Percentiles rank a stretch among this genome's conserved stretches.
phyloP scores from a whole-genome alignment of 2,329 filamentous ascomycete species.

The Cladophialophora chaetospira region DNA sequence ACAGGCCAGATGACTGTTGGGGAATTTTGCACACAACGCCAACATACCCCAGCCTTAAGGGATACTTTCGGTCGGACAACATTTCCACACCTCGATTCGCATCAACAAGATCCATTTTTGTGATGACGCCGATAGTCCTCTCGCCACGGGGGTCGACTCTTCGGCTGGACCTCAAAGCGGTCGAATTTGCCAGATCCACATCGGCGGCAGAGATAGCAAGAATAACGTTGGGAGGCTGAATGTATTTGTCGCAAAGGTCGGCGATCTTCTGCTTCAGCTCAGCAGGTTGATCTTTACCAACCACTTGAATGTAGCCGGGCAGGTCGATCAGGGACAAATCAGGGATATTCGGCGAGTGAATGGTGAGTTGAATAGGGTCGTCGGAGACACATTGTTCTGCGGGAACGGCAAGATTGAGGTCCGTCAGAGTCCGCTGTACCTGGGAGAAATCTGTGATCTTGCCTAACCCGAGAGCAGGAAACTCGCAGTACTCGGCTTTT shows the following conservation, averaged over 20 bases:
- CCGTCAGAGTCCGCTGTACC: conserved; percentile 90
- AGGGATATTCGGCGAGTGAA: conserved; percentile 92
- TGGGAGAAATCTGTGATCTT: conserved; percentile 90
- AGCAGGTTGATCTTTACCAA: conserved; percentile 83
- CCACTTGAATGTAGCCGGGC: conserved; percentile 95
- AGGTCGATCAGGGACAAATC: conserved; percentile 95
- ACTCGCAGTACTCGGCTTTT: conserved; percentile 89
- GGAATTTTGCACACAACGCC: conserved; percentile 89
- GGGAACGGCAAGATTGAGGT: conserved; percentile 90
- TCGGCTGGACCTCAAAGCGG: conserved; percentile 83
- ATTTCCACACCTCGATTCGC: conserved; percentile 75
- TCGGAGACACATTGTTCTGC: conserved; percentile 91
- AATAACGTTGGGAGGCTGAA: conserved; percentile 92
- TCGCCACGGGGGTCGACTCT: conserved; percentile 93
- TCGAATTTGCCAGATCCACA: conserved; percentile 95
- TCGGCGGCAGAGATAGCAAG: conserved; percentile 96
- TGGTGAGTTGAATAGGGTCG: conserved; percentile 92
- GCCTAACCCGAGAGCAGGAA: conserved; percentile 84
- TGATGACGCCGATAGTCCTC: conserved; percentile 96
- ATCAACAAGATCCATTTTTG: conserved; percentile 98
- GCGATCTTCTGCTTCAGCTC: conserved; percentile 95
- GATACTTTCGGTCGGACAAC: conserved; percentile 87
- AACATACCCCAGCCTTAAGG: conserved; percentile 91
- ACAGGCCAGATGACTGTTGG: conserved; percentile 63
- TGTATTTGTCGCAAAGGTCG: conserved; percentile 97